Evolutionary conservation across 495 filamentous ascomycete species (phyloP), one percentile per base, ranked within the genome.

Genomic region (Hypoxylon crocopeplum): DNA sequence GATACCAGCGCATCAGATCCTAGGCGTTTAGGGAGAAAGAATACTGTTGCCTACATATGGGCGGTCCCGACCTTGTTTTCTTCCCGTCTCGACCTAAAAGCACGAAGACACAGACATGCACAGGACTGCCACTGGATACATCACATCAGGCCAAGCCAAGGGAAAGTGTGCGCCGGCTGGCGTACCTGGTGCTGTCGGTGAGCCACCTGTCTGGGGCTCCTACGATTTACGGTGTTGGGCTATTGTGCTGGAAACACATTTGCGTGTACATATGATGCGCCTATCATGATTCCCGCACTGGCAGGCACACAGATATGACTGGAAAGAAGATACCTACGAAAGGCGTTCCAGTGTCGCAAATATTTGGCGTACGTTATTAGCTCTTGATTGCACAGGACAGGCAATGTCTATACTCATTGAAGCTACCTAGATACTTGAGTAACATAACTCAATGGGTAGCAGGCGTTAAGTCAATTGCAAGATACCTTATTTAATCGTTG

Each of bases 1-100:
- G 48, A 54, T 59, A 55, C 59, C 45, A 59, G 33, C 25, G 21
- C 44, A 50, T 55, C 54, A 17, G 44, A 46, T 47, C 21, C 44
- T 45, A 49, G 60, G 61, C 53, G 55, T 64, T 64, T 6, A 17
- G 38, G 37, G 49, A 25, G 37, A 55, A 36, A n/a, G n/a, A 55
- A 45, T 27, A 3, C 24, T 4, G 24, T 27, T 4, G 40, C 22
- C 47, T 25, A 16, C 30, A 25, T n/a, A 32, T n/a, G n/a, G 32
- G 50, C 21, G 24, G 36, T 38, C 44, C 50, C 16, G 44, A 51
- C 24, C 55, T 56, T 7, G 20, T n/a, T 40, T 44, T 33, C 5
- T 42, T 22, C 27, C 22, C 16, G 34, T 40, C 29, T 56, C 7
- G 33, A 38, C 3, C 48, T 15, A 29, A 24, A 8, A 41, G 41